Evolutionary conservation across 768 basidiomycete genomes (phyloP).

Genomic region (Rhodotorula diobovata): DNA sequence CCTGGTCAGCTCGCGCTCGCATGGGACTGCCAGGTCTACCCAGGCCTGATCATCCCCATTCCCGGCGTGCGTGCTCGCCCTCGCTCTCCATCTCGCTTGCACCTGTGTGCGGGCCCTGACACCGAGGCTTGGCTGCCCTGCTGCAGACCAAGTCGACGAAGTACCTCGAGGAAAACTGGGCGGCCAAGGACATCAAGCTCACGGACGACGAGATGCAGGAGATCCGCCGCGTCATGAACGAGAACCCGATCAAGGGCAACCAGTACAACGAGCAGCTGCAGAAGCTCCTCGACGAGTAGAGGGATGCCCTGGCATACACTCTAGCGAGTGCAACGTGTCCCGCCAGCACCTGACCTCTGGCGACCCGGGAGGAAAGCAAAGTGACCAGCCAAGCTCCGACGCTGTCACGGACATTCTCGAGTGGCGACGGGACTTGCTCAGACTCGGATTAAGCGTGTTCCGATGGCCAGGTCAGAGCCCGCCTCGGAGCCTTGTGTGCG

Average conservation of each 20-base stretch:
- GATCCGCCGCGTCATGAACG: slow-evolving; percentile 50
- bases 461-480: too few relatives aligned
- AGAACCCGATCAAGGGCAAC: slow-evolving; percentile 48
- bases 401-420: too few relatives aligned
- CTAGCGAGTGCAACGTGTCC: too few relatives aligned
- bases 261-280: slow-evolving; percentile 45
- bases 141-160: slow-evolving; percentile 46
- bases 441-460: too few relatives aligned
- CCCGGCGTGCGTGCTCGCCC: slow-evolving; percentile 36
- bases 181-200: slow-evolving; percentile 51
- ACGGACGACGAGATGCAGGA: slow-evolving; percentile 50
- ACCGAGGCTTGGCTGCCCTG: not conserved
- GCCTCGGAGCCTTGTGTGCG: too few relatives aligned
- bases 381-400: too few relatives aligned
- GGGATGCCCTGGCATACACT: too few relatives aligned
- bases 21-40: slow-evolving; percentile 46
- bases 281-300: not conserved
- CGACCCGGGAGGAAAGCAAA: too few relatives aligned
- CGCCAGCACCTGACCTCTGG: too few relatives aligned
- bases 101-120: not conserved
- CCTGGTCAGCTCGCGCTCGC: slow-evolving; percentile 50
- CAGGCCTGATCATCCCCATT: slow-evolving; percentile 43
- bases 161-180: slow-evolving; percentile 54
- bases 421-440: too few relatives aligned
- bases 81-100: not conserved